Base-by-base conservation (phyloP, 176 grass and related monocot genomes). In the Metroxylon sagu region DNA sequence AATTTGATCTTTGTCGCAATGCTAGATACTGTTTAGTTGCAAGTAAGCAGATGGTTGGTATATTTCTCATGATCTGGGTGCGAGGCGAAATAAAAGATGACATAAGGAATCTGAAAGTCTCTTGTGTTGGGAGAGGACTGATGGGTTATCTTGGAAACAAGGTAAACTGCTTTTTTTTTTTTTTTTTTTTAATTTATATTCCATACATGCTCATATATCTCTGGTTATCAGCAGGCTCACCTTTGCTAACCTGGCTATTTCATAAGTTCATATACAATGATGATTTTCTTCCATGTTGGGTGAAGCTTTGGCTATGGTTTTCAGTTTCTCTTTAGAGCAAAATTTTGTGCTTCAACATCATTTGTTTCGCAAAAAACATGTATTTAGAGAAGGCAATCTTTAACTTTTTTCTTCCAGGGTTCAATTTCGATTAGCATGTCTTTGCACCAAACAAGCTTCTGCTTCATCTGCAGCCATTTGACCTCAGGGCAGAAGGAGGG, bases 391-490 rank as follows among this genome's bases (percentile, higher is more conserved):
- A 65, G 25, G n/a, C 21, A 65, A 51, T 52, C 62, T 65, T 52
- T 51, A 60, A 30, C 57, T 61, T 72, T 66, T 23, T 19, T 35
- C 19, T 57, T 55, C 62, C 92, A 97, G 92, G 92, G 92, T 60
- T 97, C 92, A 19, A 97, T 97, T 88, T 91, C 92, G 4, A 87
- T 97, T 83, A 97, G 92, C 92, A 85, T 97, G 92, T 82, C 84
- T 72, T 85, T 97, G 81, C 92, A 97, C 78, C 92, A 97, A 91
- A 97, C 92, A 75, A 97, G 92, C 84, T 88, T 97, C 87, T 97
- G 92, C 92, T 97, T 97, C 71, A 81, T 97, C 78, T 97, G 92
- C 88, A 88, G 92, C 70, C 92, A 97, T 70, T 89, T 97, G 84
- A 97, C 92, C 0, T 97, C 92, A 1, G 92, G 92, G 18, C 87